Evolutionary conservation across 2,329 filamentous ascomycete genomes (phyloP).

Genomic region (Penicillium brasilianum): DNA sequence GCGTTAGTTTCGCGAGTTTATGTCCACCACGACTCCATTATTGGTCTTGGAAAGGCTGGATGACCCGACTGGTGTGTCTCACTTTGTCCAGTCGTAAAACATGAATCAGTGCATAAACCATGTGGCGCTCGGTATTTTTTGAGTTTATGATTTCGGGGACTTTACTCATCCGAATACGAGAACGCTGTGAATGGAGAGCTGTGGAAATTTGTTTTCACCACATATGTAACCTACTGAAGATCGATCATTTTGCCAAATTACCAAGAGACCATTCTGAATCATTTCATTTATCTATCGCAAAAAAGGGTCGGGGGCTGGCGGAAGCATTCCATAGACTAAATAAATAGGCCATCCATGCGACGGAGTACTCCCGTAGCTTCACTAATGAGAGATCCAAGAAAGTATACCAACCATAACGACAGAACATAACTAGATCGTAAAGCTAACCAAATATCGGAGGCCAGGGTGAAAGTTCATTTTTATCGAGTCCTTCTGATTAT

Average conservation of each 20-base stretch:
- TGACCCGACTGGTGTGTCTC: constrained; percentile 21
- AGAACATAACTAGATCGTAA: not conserved
- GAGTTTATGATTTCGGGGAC: constrained; percentile 26
- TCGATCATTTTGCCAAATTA: not conserved
- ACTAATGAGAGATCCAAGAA: not conserved
- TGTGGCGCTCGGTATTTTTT: constrained; percentile 29
- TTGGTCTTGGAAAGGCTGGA: constrained; percentile 17
- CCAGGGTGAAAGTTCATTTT: constrained; percentile 8
- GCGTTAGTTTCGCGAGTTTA: not conserved
- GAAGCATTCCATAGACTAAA: not conserved
- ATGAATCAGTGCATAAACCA: constrained; percentile 27
- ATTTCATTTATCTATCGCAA: too few species aligned
- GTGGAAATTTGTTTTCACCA: constrained; percentile 1
- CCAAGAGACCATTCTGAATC: not conserved
- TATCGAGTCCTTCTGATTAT: constrained; percentile 3
- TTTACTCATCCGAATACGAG: constrained; percentile 29
- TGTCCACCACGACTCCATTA: constrained; percentile 2
- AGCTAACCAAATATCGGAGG: not conserved
- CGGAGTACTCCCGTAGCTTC: not conserved
- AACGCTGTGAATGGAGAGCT: not conserved
- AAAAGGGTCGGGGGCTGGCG: not conserved
- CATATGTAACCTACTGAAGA: not conserved
- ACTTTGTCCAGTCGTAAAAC: not conserved
- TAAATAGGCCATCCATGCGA: not conserved
- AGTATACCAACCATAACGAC: constrained; percentile 3